Evolutionary conservation across 306 rosid genomes (phyloP), one percentile per base, ranked within the genome.

Genomic region (Cucumis cinereus): DNA sequence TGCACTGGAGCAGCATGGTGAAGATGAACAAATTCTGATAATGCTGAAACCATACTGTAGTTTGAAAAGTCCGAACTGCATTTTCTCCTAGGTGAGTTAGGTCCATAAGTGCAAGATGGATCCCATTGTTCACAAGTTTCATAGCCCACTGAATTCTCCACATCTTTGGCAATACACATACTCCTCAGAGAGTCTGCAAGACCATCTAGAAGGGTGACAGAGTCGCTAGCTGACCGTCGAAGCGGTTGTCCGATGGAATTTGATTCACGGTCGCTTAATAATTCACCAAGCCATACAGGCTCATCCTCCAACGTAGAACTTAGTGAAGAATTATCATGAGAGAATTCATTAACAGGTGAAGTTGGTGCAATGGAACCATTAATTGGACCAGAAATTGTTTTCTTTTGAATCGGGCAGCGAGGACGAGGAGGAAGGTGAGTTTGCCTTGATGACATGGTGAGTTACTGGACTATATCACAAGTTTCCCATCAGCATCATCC

Each of bases 391-490:
- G 66, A 30, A 24, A 30, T 68, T 67, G 82, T 78, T 82, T 61
- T 82, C 85, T 80, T 82, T 75, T 79, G 88, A 61, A 47, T 75
- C 20, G 88, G 86, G 73, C 85, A 80, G 36, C 88, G 88, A 33
- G 85, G 88, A 82, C 88, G 88, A 33, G 85, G 88, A 82, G 88
- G 88, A 49, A 85, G 88, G 36, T 79, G 83, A 73, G 84, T 69
- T 74, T 84, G 88, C 75, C 84, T 82, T 60, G 88, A 77, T 45
- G 88, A 73, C 88, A 85, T 85, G 56, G 80, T 80, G 59, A 77
- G 83, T 6, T 79, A 22, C 80, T 80, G 66, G 73, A 80, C 76
- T 74, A 77, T 4, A 62, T 77, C 35, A 77, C 69, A 60, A 78
- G 78, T 75, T 28, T 72, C 53, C 73, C 73, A 53, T 82, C 78